Evolutionary conservation across 2,329 filamentous ascomycete genomes (phyloP).

Genomic region (Microdochium paspali): DNA sequence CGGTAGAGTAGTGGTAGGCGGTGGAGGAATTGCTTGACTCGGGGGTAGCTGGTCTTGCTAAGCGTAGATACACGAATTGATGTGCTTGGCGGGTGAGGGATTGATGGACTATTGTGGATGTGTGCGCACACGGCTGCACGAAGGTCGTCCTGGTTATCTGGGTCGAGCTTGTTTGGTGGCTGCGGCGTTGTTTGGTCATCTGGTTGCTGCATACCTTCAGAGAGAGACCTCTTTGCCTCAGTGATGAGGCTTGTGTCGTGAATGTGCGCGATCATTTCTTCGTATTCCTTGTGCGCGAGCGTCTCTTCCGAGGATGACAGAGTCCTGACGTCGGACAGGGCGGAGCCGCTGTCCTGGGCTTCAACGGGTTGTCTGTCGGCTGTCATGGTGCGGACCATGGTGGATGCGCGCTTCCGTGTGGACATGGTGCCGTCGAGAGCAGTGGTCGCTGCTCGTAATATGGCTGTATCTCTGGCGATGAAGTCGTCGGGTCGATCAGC

Average conservation of each 20-base stretch:
- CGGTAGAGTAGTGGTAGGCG: constrained; percentile 38
- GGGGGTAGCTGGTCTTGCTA: constrained; percentile 11
- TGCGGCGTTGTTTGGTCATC: constrained; percentile 17
- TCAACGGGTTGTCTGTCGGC: background rate
- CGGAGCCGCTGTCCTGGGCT: background rate
- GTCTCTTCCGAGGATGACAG: background rate
- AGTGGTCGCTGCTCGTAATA: background rate
- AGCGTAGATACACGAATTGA: constrained; percentile 40
- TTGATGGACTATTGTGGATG: constrained; percentile 34
- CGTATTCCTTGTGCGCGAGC: background rate
- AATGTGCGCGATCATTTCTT: background rate
- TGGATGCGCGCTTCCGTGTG: background rate
- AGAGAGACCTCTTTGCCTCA: background rate
- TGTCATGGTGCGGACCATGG: background rate
- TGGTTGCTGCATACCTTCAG: too few species aligned
- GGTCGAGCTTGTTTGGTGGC: constrained; percentile 16
- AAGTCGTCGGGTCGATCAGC: background rate
- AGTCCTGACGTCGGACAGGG: background rate
- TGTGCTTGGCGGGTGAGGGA: constrained; percentile 36
- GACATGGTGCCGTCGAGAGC: background rate
- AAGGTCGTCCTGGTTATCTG: constrained; percentile 27
- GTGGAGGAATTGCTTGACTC: constrained; percentile 32
- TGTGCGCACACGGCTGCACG: constrained; percentile 39
- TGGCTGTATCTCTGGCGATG: background rate
- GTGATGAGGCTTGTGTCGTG: background rate